These are phyloP conservation scores for Xylaria hypoxylon DNA, from an alignment of 2,329 filamentous ascomycete genomes.

Conservation along the genomic window DNA sequence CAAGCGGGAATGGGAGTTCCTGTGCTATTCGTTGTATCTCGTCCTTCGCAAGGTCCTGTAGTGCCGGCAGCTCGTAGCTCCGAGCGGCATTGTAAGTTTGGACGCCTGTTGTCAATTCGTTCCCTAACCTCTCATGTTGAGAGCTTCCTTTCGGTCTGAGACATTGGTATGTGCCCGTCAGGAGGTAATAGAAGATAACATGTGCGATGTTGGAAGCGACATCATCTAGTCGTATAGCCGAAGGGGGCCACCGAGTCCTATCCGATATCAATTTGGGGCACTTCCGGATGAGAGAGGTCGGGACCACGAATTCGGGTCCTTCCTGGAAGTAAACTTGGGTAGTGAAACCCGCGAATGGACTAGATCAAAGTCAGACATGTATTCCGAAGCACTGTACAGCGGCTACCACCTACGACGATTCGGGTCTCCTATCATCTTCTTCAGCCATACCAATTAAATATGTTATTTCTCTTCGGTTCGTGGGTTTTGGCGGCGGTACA, in stretches of 20 bases:
- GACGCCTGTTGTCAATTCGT: constrained; percentile 41
- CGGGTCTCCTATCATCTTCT: constrained; percentile 27
- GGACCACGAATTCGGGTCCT: constrained; percentile 17
- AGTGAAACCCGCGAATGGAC: constrained; percentile 27
- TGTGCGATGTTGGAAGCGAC: constrained; percentile 39
- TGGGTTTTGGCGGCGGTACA: constrained; percentile 4
- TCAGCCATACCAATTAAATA: constrained; percentile 28
- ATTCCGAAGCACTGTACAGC: background rate
- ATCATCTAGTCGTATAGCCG: constrained; percentile 31
- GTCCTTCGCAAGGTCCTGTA: constrained; percentile 37
- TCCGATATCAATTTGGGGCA: constrained; percentile 15
- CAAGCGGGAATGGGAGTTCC: constrained; percentile 34
- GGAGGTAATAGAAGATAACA: constrained; percentile 44
- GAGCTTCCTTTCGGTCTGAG: constrained; percentile 39
- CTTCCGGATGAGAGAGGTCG: constrained; percentile 22
- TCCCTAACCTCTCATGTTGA: constrained; percentile 28
- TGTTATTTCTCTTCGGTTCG: constrained; percentile 19
- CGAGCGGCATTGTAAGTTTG: constrained; percentile 38
- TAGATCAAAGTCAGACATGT: constrained; percentile 21
- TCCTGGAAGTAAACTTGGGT: constrained; percentile 27
- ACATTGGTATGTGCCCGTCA: constrained; percentile 43
- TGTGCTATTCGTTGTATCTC: constrained; percentile 42
- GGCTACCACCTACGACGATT: constrained; percentile 28
- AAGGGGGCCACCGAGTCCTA: background rate
- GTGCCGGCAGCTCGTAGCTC: constrained; percentile 35